phyloP scores from a whole-genome alignment of 768 basidiomycete genomes.

The Phanerodontia chrysosporium region DNA sequence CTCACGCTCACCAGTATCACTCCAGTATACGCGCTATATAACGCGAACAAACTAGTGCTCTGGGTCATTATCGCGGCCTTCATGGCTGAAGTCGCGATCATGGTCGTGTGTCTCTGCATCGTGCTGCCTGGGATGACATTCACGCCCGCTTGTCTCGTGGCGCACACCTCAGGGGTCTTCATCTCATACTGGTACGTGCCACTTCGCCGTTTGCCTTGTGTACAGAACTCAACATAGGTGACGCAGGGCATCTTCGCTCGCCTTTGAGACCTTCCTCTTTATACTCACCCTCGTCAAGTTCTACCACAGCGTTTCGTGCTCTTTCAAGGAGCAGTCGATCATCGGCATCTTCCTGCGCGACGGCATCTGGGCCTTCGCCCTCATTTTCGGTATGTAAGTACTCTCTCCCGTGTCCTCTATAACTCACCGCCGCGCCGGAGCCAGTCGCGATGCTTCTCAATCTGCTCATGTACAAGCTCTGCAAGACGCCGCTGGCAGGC shows the following conservation, averaged over 20 bases:
- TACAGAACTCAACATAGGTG: no score
- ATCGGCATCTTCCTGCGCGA: conserved; percentile 8
- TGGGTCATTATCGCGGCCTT: neutral
- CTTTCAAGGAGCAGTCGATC: conserved; percentile 1
- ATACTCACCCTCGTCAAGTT: conserved; percentile 7
- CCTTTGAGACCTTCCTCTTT: conserved; percentile 10
- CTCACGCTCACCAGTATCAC: neutral
- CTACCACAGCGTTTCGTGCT: neutral
- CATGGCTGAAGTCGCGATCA: conserved; percentile 1
- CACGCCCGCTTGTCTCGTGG: neutral
- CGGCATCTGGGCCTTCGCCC: conserved; percentile 9
- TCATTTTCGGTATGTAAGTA: conserved; percentile 3
- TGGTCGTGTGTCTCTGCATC: neutral
- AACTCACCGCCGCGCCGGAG: neutral
- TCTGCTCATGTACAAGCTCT: conserved; percentile 16
- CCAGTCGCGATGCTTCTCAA: conserved; percentile 16
- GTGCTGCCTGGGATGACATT: conserved; percentile 2
- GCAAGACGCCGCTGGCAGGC: conserved; percentile 13
- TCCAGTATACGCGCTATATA: conserved; percentile 6
- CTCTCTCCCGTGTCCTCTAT: neutral
- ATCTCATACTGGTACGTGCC: conserved; percentile 3
- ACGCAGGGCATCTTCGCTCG: conserved; percentile 9
- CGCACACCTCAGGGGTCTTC: neutral
- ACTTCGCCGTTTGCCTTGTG: no score
- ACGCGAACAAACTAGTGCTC: conserved; percentile 3